Percentiles rank a stretch among this genome's conserved stretches.
phyloP scores from a whole-genome alignment of 306 rosid species.

The Prinsepia uniflora region DNA sequence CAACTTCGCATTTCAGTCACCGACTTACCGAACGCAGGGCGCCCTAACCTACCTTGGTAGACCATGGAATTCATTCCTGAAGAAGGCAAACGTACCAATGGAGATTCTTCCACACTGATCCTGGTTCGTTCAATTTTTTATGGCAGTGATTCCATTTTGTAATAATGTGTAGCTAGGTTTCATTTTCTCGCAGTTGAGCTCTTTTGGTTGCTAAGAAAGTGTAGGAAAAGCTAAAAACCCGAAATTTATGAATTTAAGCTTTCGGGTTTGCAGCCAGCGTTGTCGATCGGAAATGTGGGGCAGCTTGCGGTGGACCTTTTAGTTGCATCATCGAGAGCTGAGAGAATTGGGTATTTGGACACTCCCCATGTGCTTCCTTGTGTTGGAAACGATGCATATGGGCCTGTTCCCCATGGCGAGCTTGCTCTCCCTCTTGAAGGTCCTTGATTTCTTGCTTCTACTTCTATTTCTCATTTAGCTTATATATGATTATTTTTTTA shows the following conservation, averaged over 20 bases:
- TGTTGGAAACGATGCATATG: conserved; percentile 91
- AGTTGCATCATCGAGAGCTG: conserved; percentile 59
- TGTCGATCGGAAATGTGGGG: conserved; percentile 93
- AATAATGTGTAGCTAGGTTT: neutral
- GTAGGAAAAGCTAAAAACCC: neutral
- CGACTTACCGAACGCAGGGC: neutral
- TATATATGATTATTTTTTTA: neutral
- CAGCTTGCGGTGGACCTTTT: conserved; percentile 76
- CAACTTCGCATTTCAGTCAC: conserved; percentile 3
- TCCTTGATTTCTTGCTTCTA: conserved; percentile 22
- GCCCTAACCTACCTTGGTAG: neutral
- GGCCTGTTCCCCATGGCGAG: conserved; percentile 67
- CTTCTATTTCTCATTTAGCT: neutral
- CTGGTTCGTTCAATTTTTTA: conserved; percentile 47
- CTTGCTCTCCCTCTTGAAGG: conserved; percentile 95
- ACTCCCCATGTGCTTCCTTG: conserved; percentile 78
- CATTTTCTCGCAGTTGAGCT: neutral
- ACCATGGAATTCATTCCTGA: conserved; percentile 62
- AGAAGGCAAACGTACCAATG: conserved; percentile 45
- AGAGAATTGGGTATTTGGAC: conserved; percentile 77
- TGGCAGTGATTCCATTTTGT: neutral
- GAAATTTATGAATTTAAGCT: neutral
- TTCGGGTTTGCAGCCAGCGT: conserved; percentile 56
- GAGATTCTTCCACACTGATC: conserved; percentile 62
- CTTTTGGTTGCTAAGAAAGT: neutral